These are phyloP conservation scores for Fusarium avenaceum DNA, from an alignment of 2,329 filamentous ascomycete genomes.

Conservation along the genomic window DNA sequence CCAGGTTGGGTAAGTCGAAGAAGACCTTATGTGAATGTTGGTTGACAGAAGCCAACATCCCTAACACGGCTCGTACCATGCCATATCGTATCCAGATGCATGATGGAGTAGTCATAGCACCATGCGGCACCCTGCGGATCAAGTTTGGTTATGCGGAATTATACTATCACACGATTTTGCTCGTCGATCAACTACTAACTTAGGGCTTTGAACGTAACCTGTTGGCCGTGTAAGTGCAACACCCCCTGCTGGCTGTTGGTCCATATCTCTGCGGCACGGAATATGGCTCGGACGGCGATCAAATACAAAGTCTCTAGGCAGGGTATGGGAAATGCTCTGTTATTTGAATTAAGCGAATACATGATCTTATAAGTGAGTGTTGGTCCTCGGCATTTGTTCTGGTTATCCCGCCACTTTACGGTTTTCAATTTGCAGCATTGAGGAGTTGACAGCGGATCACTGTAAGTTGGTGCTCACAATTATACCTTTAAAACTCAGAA, in stretches of 20 bases:
- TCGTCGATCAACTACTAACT: neutral
- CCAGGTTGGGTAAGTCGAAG: neutral
- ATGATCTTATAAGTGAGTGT: neutral
- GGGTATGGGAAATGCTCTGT: neutral
- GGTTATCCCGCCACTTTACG: neutral
- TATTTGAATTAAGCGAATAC: neutral
- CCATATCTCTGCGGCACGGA: neutral
- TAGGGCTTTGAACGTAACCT: neutral
- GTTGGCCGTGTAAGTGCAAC: neutral
- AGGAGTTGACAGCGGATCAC: neutral
- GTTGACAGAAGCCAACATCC: neutral
- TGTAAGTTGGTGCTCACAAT: neutral
- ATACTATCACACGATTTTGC: neutral
- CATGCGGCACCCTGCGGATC: neutral
- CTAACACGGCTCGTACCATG: neutral
- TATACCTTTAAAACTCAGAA: neutral
- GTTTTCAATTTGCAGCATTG: neutral
- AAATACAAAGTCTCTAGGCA: neutral
- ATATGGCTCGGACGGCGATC: slow-evolving; percentile 10
- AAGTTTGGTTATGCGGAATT: neutral
- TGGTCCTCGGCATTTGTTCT: neutral
- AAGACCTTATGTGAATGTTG: neutral
- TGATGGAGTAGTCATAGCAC: no score
- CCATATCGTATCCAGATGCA: neutral
- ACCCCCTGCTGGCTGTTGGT: slow-evolving; percentile 6